Conservation (phyloP, 2,329 filamentous ascomycete genomes). For the Neopestalotiopsis rosae region DNA sequence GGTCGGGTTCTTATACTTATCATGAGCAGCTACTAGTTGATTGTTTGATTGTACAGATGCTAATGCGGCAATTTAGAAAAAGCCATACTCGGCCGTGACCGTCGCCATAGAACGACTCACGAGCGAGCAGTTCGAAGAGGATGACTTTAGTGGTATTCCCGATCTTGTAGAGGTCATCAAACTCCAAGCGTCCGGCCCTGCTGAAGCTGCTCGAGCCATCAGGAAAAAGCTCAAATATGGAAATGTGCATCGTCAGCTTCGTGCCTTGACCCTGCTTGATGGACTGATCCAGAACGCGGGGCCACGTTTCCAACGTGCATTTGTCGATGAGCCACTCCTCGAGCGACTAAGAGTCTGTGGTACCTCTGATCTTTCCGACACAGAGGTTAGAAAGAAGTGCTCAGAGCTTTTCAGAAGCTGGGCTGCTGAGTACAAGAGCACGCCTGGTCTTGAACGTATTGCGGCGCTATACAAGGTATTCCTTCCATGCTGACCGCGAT, state of each 20-base stretch:
- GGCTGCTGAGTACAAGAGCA: constrained; percentile 81
- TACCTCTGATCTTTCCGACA: constrained; percentile 83
- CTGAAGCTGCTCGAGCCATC: constrained; percentile 88
- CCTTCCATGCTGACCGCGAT: background rate
- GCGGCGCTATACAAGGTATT: constrained; percentile 74
- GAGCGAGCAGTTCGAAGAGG: constrained; percentile 85
- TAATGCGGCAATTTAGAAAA: constrained; percentile 57
- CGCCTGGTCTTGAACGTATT: constrained; percentile 79
- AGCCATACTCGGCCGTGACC: constrained; percentile 92
- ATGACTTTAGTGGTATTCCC: constrained; percentile 89
- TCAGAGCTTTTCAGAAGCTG: constrained; percentile 86
- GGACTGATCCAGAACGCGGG: constrained; percentile 95
- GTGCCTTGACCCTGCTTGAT: constrained; percentile 87
- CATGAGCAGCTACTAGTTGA: background rate
- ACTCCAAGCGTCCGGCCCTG: constrained; percentile 83
- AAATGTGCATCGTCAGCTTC: constrained; percentile 87
- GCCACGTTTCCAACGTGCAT: constrained; percentile 81
- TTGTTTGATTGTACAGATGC: background rate
- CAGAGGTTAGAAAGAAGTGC: constrained; percentile 86
- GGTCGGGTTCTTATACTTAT: background rate
- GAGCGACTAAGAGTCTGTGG: constrained; percentile 89
- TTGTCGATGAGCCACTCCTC: constrained; percentile 88
- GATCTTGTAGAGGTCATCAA: constrained; percentile 94
- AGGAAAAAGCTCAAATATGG: constrained; percentile 99
- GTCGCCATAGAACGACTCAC: constrained; percentile 92